Evolutionary conservation across 176 grass and related monocot genomes (phyloP).

Genomic region (Tillandsia fasciculata): DNA sequence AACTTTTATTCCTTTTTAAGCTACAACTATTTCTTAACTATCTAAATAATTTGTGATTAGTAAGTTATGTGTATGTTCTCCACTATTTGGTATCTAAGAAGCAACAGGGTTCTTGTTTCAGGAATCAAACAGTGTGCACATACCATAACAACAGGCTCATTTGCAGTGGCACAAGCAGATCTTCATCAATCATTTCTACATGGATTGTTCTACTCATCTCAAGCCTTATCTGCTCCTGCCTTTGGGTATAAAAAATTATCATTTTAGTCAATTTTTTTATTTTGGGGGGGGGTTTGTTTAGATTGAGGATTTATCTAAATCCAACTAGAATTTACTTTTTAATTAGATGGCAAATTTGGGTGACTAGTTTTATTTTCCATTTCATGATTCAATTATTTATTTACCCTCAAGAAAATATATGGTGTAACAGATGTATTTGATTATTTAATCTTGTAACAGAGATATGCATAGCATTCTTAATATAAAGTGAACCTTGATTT

Average conservation of each 20-base stretch:
- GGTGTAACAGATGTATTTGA: background rate
- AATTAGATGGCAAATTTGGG: background rate
- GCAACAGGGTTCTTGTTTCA: conserved; percentile 26
- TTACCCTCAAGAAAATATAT: background rate
- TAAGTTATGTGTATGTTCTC: too few species aligned
- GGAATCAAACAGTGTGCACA: conserved; percentile 40
- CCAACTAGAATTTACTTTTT: background rate
- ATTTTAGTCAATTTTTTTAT: background rate
- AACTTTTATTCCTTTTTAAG: background rate
- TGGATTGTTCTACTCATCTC: conserved; percentile 26
- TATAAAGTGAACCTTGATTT: background rate
- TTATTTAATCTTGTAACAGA: background rate
- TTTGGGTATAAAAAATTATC: background rate
- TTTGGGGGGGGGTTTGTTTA: background rate
- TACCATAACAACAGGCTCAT: conserved; percentile 51
- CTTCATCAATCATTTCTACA: conserved; percentile 11
- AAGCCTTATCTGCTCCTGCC: conserved; percentile 11
- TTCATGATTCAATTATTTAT: background rate
- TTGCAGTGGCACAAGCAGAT: conserved; percentile 26
- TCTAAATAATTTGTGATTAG: background rate
- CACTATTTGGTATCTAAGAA: background rate
- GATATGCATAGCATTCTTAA: background rate
- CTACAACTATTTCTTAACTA: background rate
- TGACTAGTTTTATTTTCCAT: background rate
- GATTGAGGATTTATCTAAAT: background rate